Conservation (phyloP, 495 filamentous ascomycete genomes). For the Astrothelium subdiscretum region DNA sequence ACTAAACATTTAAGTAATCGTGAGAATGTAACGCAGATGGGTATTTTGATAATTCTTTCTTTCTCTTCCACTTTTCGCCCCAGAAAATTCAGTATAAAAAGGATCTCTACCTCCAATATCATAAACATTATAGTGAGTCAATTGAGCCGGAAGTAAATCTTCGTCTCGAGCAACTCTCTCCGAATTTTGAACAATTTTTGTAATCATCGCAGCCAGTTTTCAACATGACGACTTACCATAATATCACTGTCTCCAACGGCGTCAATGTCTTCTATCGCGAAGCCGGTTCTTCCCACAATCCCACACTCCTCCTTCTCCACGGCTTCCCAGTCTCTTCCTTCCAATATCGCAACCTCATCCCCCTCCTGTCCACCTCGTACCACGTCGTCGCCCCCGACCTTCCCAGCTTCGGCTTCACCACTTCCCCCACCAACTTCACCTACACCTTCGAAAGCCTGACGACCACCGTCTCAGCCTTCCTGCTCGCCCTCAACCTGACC, state of each 20-base stretch:
- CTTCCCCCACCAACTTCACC: constrained; percentile 28
- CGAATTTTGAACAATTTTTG: too few relatives aligned
- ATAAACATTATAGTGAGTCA: too few relatives aligned
- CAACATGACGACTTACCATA: constrained; percentile 4
- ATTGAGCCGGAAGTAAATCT: too few relatives aligned
- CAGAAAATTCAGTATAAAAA: too few relatives aligned
- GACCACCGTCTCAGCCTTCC: constrained; percentile 36
- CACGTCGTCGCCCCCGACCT: constrained; percentile 50
- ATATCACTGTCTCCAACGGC: constrained; percentile 22
- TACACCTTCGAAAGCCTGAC: constrained; percentile 43
- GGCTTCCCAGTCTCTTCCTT: constrained; percentile 54
- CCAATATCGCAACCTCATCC: constrained; percentile 50
- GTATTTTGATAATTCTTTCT: too few relatives aligned
- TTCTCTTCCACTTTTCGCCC: too few relatives aligned
- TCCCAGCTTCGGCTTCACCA: constrained; percentile 51
- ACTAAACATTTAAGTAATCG: too few relatives aligned
- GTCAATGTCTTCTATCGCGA: constrained; percentile 48
- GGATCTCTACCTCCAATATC: too few relatives aligned
- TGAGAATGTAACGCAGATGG: too few relatives aligned
- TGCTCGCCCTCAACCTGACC: constrained; percentile 33
- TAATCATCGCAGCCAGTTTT: constrained; percentile 1
- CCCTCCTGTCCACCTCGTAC: constrained; percentile 40
- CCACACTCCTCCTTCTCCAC: constrained; percentile 49
- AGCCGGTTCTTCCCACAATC: constrained; percentile 28
- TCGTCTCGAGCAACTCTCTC: too few relatives aligned